Percentiles rank a stretch among this genome's conserved stretches.
phyloP scores from a whole-genome alignment of 2,329 filamentous ascomycete species.

The Penicillium sp. region DNA sequence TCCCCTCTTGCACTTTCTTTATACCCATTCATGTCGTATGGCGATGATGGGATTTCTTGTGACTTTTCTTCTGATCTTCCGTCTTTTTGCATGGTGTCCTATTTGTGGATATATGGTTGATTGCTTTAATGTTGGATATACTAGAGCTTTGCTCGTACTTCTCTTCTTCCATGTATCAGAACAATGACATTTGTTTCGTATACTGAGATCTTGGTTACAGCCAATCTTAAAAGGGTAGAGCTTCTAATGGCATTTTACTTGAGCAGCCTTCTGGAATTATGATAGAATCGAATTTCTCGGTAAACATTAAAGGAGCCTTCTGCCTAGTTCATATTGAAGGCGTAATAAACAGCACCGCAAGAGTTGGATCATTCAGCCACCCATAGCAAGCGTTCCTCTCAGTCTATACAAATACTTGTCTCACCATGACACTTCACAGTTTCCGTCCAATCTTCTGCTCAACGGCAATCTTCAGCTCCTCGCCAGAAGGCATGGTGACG shows the following conservation, averaged over 20 bases:
- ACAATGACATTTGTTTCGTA: too few species aligned
- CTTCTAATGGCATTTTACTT: too few species aligned
- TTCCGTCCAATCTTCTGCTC: slow-evolving; percentile 48
- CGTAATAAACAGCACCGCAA: too few species aligned
- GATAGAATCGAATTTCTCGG: not conserved
- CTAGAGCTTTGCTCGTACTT: slow-evolving; percentile 3
- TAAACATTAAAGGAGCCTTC: too few species aligned
- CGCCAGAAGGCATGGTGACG: slow-evolving; percentile 42
- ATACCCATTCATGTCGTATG: not conserved
- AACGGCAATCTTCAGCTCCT: slow-evolving; percentile 50
- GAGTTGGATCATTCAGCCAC: not conserved
- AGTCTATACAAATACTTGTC: not conserved
- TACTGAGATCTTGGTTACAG: too few species aligned
- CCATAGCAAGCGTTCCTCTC: not conserved
- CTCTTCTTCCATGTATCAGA: not conserved
- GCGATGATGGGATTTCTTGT: too few species aligned
- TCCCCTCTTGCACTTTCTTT: slow-evolving; percentile 5
- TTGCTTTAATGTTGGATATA: slow-evolving; percentile 5
- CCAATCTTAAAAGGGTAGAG: too few species aligned
- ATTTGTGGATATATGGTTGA: slow-evolving; percentile 8
- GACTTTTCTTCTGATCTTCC: not conserved
- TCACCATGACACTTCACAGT: slow-evolving; percentile 19
- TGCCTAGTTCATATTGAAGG: too few species aligned
- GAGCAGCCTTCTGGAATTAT: not conserved
- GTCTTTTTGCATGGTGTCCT: slow-evolving; percentile 1